Evolutionary conservation across 805 yeast species (phyloP), one percentile per base, ranked within the genome.

Genomic region (Kazachstania psychrophila): DNA sequence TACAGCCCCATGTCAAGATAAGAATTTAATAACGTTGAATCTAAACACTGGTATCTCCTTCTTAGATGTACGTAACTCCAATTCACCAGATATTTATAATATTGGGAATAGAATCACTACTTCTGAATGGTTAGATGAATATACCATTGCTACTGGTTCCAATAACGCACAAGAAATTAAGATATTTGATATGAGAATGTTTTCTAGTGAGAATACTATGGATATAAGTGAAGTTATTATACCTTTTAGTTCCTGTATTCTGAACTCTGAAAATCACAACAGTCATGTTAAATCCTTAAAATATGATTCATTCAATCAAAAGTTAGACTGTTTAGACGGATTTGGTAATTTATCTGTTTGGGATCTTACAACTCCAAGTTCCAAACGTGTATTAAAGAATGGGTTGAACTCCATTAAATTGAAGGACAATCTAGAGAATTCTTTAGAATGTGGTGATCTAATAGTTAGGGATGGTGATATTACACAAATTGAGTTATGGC

Each of bases 371-470:
- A 13, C 13, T 9, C 7, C 30, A 5, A 8, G 17, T 19, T 7
- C 33, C 9, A n/a, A 20, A n/a, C 11, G 33, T 3, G 12, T 12
- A 9, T 12, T 23, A 11, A 31, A 23, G 15, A 31, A 15, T 23
- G 34, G 28, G 1, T 12, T 23, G 23, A 12, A 23, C 3, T 10
- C 20, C 3, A 15, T 4, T n/a, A 9, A 24, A 22, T 7, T 22
- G 23, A 22, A 10, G 9, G 12, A 9, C 6, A 24, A 9, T 5
- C 6, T 12, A 9, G 13, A 23, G 15, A 9, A 17, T 23, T 15
- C 28, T 7, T 20, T 40, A 16, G 32, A 45, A 32, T 51, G 56
- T 38, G 61, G 61, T 13, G 55, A 52, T 28, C 42, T 54, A 22
- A 42, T 56, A 8, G 45, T 49, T 9, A 41, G 26, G 8, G 19